Evolutionary conservation across 108 stramenopile species (phyloP), one percentile per base, ranked within the genome.

Genomic region (Fistulifera solaris): DNA sequence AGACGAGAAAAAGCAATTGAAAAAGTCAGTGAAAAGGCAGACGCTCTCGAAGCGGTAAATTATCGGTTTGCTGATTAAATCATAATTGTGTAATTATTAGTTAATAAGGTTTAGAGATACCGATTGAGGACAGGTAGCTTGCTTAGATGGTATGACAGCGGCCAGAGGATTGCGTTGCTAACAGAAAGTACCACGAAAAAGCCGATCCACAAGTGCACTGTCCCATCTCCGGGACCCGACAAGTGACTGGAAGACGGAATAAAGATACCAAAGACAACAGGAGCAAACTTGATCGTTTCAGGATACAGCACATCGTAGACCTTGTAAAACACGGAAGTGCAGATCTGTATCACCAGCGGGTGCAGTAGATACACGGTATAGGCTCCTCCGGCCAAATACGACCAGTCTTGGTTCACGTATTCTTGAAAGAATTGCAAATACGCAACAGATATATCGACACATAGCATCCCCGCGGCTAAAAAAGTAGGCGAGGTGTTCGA

Each of bases 401-500:
- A 14, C 39, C 13, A 40, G 25, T 41, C 1, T 24, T 31, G 40
- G 41, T 56, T 40, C 40, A 56, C 31, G 26, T 56, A 2, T 16
- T 8, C 13, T 56, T 56, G 55, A 26, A 56, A 56, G 7, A 56
- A 56, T 25, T 56, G 23, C 39, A 56, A 56, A 1, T 40, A 14
- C 13, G 26, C 39, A 0, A 56, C 8, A 23, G 38, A 40, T 21
- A 56, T 51, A 12, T 51, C 50, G 3, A 51, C 24, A 12, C 50
- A 51, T 7, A 24, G 24, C 23, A 51, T 25, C 4, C 50, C 50
- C 24, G 50, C 50, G 3, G 24, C 50, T 6, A 51, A 27, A 40
- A 45, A 45, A 17, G 21, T 45, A 21, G 44, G 11, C 17, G 17
- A 45, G 44, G 11, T 21, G 19, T 11, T 45, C 44, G 19, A 45